phyloP scores from a whole-genome alignment of 768 basidiomycete genomes.

The Naganishia vaughanmartiniae region DNA sequence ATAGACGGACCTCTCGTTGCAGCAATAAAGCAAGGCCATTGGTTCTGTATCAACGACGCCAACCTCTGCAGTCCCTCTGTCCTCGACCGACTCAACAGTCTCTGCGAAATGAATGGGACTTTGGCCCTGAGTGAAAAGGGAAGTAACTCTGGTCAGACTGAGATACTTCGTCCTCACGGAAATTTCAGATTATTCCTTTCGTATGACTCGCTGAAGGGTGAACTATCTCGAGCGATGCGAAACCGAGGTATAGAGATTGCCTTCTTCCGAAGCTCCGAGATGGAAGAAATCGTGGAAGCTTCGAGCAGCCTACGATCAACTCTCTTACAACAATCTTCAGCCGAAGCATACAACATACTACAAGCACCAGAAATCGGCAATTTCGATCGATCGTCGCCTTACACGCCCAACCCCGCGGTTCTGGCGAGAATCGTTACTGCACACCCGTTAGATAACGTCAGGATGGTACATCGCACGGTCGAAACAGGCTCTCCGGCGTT shows the following conservation, averaged over 20 bases:
- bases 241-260: conserved; percentile 86
- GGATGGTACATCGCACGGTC: neutral
- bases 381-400: neutral
- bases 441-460: neutral
- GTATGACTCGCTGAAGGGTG: conserved; percentile 84
- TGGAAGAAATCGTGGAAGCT: neutral
- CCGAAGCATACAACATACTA: conserved; percentile 10
- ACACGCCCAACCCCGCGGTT: neutral
- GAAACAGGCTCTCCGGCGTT: neutral
- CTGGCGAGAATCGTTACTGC: conserved; percentile 11
- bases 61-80: conserved; percentile 95
- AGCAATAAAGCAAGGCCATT: conserved; percentile 81
- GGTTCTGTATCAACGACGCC: conserved; percentile 86
- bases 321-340: conserved; percentile 10
- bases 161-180: conserved; percentile 75
- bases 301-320: neutral
- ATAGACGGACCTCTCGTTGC: conserved; percentile 84
- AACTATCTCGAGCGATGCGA: conserved; percentile 95
- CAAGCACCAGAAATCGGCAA: neutral
- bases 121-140: conserved; percentile 88
- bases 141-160: conserved; percentile 69
- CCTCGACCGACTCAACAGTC: conserved; percentile 90
- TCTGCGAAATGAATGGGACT: conserved; percentile 81
- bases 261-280: neutral
- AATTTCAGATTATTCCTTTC: conserved; percentile 92